phyloP scores from a whole-genome alignment of 352 stramenopile genomes.

The Phytophthora europaea region DNA sequence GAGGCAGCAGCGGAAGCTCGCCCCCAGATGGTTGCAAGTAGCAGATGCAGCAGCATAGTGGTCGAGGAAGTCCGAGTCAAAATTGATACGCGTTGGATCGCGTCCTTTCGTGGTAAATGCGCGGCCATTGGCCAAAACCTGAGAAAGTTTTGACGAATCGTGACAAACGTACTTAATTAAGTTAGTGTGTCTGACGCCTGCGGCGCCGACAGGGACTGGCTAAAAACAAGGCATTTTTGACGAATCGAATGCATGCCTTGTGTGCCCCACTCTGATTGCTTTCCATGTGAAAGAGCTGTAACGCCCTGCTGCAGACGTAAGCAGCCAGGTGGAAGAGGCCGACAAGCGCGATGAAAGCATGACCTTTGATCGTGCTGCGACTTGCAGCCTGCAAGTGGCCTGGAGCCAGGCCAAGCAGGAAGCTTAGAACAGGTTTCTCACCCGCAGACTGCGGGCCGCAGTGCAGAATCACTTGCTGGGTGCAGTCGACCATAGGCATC shows the following conservation, averaged over 20 bases:
- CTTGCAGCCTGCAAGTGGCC: not conserved
- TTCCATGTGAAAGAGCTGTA: not conserved
- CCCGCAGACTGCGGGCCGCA: no score
- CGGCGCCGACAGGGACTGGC: no score
- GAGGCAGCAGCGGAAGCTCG: not conserved
- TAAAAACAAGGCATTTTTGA: not conserved
- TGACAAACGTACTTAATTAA: no score
- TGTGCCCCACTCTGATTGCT: not conserved
- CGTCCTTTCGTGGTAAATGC: slow-evolving; percentile 16
- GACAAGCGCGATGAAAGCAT: not conserved
- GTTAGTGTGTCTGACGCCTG: no score
- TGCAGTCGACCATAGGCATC: not conserved
- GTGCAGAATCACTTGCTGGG: slow-evolving; percentile 5
- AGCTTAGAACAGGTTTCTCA: not conserved
- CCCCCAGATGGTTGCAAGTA: not conserved
- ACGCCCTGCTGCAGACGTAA: slow-evolving; percentile 4
- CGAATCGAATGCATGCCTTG: not conserved
- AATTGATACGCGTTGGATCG: slow-evolving; percentile 13
- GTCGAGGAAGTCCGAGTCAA: not conserved
- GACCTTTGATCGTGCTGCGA: not conserved
- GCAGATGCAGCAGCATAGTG: slow-evolving; percentile 22
- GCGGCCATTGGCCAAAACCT: slow-evolving; percentile 18
- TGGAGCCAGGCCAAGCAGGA: not conserved
- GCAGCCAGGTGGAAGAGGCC: slow-evolving; percentile 5
- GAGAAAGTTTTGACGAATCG: slow-evolving; percentile 21